phyloP scores from a whole-genome alignment of 2,329 filamentous ascomycete species.

The Fusarium austroafricanum region DNA sequence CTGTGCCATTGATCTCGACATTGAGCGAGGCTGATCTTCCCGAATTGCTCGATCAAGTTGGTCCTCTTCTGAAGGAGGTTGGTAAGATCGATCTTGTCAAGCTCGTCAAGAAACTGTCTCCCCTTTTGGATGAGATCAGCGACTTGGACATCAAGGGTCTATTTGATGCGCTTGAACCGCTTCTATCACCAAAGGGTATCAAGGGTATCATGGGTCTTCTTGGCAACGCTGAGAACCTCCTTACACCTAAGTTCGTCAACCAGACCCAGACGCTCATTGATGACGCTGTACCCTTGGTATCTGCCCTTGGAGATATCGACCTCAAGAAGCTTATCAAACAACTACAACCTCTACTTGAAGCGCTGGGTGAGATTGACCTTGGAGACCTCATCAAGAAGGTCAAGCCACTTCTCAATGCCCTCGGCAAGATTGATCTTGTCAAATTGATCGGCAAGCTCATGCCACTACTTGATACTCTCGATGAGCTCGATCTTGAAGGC shows the following conservation, averaged over 20 bases:
- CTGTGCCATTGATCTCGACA: constrained; percentile 42
- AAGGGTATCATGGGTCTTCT: constrained; percentile 51
- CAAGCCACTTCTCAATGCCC: constrained; percentile 47
- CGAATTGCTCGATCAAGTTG: constrained; percentile 43
- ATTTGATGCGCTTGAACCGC: constrained; percentile 49
- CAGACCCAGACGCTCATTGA: constrained; percentile 49
- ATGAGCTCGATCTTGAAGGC: constrained; percentile 50
- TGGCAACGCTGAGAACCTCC: constrained; percentile 51
- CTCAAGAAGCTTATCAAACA: constrained; percentile 50
- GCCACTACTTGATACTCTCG: constrained; percentile 49
- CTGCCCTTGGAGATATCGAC: constrained; percentile 51
- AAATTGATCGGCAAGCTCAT: constrained; percentile 46
- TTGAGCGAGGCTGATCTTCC: constrained; percentile 42
- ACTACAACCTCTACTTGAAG: constrained; percentile 48
- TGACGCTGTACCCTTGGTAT: constrained; percentile 53
- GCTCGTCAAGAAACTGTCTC: constrained; percentile 46
- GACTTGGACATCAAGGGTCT: constrained; percentile 51
- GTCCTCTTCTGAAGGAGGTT: constrained; percentile 49
- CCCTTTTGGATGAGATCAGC: constrained; percentile 47
- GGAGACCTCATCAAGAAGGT: constrained; percentile 47
- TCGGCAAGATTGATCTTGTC: constrained; percentile 48
- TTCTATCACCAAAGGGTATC: constrained; percentile 50
- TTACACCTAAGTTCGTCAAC: constrained; percentile 48
- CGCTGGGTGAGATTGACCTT: constrained; percentile 51
- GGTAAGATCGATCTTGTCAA: constrained; percentile 48